Conservation (phyloP, 140 eudicot species). For the Ambrosia hybrid region DNA sequence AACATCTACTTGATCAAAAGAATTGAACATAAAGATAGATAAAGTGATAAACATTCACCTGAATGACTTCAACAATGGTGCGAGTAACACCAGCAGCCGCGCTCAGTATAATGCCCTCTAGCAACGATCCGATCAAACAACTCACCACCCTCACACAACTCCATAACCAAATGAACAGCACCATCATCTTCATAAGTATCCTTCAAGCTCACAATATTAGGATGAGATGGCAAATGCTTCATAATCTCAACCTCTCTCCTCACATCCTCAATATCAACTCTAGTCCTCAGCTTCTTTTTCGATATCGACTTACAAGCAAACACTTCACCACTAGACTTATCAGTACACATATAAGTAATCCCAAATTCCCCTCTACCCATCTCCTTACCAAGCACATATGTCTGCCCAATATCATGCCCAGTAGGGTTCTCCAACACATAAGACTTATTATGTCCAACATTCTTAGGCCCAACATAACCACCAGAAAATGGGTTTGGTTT, state of each 20-base stretch:
- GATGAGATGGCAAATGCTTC: constrained; percentile 65
- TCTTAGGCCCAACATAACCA: constrained; percentile 32
- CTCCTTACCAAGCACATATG: constrained; percentile 45
- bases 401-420: constrained; percentile 43
- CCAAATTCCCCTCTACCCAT: constrained; percentile 56
- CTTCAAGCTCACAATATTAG: constrained; percentile 58
- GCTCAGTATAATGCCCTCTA: constrained; percentile 67
- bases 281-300: constrained; percentile 47
- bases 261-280: constrained; percentile 54
- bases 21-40: background rate
- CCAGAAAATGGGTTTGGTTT: constrained; percentile 54
- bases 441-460: constrained; percentile 35
- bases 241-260: constrained; percentile 72
- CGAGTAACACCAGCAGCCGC: constrained; percentile 69
- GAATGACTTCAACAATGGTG: constrained; percentile 73
- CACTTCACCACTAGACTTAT: constrained; percentile 39
- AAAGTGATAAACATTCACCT: constrained; percentile 28
- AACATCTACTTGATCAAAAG: constrained; percentile 6
- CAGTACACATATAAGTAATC: constrained; percentile 47
- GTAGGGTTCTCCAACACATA: constrained; percentile 49
- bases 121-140: constrained; percentile 72
- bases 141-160: constrained; percentile 78
- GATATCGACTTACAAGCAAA: constrained; percentile 52
- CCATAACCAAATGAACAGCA: constrained; percentile 79
- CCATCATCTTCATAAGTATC: constrained; percentile 66